phyloP scores from a whole-genome alignment of 768 basidiomycete species.

The Leccinum arenicola region DNA sequence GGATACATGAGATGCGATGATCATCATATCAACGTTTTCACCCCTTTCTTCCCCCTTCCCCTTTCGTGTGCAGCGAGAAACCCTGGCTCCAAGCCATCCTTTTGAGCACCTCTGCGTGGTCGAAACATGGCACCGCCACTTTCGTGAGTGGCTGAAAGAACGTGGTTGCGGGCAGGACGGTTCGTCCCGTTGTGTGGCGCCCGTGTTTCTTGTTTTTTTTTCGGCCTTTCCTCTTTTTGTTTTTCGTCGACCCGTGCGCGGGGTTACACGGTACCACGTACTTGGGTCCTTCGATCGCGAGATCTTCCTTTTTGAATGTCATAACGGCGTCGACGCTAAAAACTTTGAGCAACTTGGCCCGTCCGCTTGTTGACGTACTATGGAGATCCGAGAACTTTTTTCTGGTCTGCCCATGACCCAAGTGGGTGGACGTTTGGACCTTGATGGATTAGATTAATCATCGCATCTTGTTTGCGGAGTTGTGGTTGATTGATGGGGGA shows the following conservation, averaged over 20 bases:
- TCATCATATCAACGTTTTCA: neutral
- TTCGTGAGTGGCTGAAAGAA: slow-evolving; percentile 16
- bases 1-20: neutral
- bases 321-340: slow-evolving; percentile 13
- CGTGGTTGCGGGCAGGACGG: slow-evolving; percentile 21
- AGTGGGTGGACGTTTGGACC: neutral
- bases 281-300: slow-evolving; percentile 2
- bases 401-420: neutral
- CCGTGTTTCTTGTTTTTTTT: slow-evolving; percentile 4
- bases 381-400: neutral
- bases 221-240: neutral
- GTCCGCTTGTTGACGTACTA: slow-evolving; percentile 5
- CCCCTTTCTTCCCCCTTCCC: neutral
- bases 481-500: neutral
- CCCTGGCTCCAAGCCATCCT: neutral
- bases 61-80: neutral
- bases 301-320: neutral
- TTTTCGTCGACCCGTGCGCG: neutral
- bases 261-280: neutral
- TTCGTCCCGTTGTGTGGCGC: slow-evolving; percentile 16
- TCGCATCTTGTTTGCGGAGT: neutral
- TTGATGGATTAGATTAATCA: neutral
- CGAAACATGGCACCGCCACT: slow-evolving; percentile 17
- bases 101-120: slow-evolving; percentile 2
- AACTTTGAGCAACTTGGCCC: slow-evolving; percentile 4